phyloP scores from a whole-genome alignment of 2,329 filamentous ascomycete genomes.

The Amesomyces nigricolor region DNA sequence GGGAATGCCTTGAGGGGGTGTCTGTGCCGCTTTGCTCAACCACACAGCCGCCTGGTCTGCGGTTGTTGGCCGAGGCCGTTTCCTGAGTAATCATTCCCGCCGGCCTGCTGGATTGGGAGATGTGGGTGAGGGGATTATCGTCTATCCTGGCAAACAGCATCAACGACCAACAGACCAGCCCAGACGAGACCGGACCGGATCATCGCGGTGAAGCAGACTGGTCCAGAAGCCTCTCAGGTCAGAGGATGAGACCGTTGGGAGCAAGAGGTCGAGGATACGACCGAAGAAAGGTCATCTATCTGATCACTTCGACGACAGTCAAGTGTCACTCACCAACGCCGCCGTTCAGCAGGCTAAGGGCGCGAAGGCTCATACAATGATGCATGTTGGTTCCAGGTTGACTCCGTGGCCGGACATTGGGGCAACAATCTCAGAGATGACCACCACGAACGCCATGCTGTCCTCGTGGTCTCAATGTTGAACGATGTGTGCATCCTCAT shows the following conservation, averaged over 20 bases:
- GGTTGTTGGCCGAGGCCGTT: not conserved
- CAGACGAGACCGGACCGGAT: too few species aligned
- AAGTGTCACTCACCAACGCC: not conserved
- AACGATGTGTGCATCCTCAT: too few species aligned
- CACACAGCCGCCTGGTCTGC: not conserved
- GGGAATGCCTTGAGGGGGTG: not conserved
- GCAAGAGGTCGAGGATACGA: not conserved
- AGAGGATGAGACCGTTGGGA: not conserved
- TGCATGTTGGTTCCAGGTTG: constrained; percentile 14
- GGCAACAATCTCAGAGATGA: not conserved
- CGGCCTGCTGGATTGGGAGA: not conserved
- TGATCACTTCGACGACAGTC: not conserved
- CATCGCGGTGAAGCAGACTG: not conserved
- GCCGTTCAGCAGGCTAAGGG: constrained; percentile 6
- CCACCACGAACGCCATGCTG: not conserved
- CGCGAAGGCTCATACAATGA: not conserved
- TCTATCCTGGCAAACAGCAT: not conserved
- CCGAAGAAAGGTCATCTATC: not conserved
- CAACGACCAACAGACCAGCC: too few species aligned
- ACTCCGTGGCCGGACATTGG: not conserved
- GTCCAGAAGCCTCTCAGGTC: not conserved
- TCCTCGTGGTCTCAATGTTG: not conserved
- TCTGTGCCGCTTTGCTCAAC: constrained; percentile 5
- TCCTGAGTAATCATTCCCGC: not conserved
- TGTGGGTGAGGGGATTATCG: not conserved